Evolutionary conservation across 306 rosid genomes (phyloP), one percentile per base, ranked within the genome.

Genomic region (Quercus cerris): DNA sequence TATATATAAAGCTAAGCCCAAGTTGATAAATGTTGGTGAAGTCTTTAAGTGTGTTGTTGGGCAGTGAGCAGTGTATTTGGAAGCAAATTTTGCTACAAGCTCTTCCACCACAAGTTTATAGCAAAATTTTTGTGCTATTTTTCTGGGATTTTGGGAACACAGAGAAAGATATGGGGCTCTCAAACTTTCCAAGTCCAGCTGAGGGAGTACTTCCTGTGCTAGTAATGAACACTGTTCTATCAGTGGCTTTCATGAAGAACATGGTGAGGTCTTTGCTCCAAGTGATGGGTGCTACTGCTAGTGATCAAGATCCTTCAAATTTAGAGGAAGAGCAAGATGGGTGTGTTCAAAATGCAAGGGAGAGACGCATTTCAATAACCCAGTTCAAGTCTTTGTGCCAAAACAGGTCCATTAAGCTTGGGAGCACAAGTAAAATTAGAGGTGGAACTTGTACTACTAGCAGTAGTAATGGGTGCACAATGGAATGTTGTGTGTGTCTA

Each of bases 401-500:
- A 30, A 61, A 51, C 75, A 71, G 62, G 59, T 33, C 64, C 22
- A 51, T 4, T 57, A 46, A 17, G 22, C 31, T 14, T 13, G 28
- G 14, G 19, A n/a, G 14, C 35, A n/a, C 28, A 19, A 63, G 52
- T 28, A 57, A 25, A 20, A 19, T 17, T 64, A 30, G 28, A n/a
- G 28, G 38, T 22, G 20, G 17, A 27, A 20, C 19, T 13, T 15
- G 27, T 58, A 71, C 69, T 41, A 13, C 12, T 6, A 19, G 68
- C 23, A 19, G 52, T n/a, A 33, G 51, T 25, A 6, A 27, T 4
- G 9, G 35, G 22, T 30, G 6, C 14, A 23, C 58, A 70, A 62
- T 56, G 11, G 91, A 88, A 86, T 92, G 98, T 22, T 90, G 95
- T 67, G 98, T 92, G 5, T 94, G 98, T 84, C 83, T 94, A 0